These are phyloP conservation scores for Vachellia pachyceras DNA, from an alignment of 306 rosid species.

Conservation along the genomic window DNA sequence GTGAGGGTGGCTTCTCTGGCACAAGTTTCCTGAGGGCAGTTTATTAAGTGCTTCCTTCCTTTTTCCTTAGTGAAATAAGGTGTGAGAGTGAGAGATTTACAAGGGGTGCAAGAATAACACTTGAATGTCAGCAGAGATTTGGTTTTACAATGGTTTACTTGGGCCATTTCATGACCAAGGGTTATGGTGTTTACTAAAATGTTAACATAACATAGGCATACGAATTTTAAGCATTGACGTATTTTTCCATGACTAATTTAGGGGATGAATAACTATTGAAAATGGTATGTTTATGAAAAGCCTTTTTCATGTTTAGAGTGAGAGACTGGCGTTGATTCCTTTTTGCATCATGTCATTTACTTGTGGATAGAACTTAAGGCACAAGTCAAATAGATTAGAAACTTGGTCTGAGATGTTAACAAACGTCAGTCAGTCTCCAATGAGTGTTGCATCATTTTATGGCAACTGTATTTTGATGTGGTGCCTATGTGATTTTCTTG, in stretches of 20 bases:
- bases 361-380: not conserved
- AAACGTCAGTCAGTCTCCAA: not conserved
- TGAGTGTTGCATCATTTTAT: not conserved
- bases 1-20: not conserved
- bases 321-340: not conserved
- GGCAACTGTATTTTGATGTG: not conserved
- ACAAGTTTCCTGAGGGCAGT: not conserved
- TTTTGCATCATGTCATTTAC: not conserved
- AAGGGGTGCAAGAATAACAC: not conserved
- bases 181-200: not conserved
- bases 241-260: not conserved
- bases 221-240: not conserved
- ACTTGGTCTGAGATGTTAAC: not conserved
- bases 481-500: not conserved
- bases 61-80: not conserved
- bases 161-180: not conserved
- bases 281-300: not conserved
- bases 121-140: not conserved
- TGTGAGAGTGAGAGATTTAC: not conserved
- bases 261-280: not conserved
- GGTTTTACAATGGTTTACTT: not conserved
- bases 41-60: not conserved
- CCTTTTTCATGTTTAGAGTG: not conserved
- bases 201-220: not conserved
- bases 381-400: not conserved